Base-by-base conservation (phyloP, 345 rosid species). In the Eucalyptus cloeziana region DNA sequence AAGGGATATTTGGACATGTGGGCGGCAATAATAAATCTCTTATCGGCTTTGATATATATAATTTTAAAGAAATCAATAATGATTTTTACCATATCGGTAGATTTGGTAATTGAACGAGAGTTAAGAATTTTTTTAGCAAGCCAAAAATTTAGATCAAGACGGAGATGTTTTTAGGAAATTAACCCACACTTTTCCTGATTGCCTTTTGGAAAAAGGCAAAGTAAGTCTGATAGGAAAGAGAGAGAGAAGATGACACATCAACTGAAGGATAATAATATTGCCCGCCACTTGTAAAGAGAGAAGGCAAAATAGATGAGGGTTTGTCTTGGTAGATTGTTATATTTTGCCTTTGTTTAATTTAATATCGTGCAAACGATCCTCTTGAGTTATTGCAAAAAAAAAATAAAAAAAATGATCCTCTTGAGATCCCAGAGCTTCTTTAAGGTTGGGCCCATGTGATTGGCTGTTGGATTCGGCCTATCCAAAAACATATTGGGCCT, bases 11-110 rank as follows among this genome's bases (percentile, higher is more conserved):
- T 56, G 62, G 30, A 22, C 3, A 1, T 3, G 14, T 24, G n/a
- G n/a, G 3, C 2, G 1, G 58, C 13, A 8, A 22, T 58, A 25
- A 27, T 60, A 25, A 60, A 60, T 30, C 8, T 60, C n/a, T 60
- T 25, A 60, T 25, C 7, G 4, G 67, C 4, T 13, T 25, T 60
- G 67, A 3, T 56, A 30, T 24, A 22, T 22, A 22, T 56, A 56
- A 56, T 22, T 56, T 56, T 24, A 10, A 56, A 24, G 62, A 56
- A 24, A 56, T 24, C 1, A 2, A 3, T 56, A 24, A 10, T 24
- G 30, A 56, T 9, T 9, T 56, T 24, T 56, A 10, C 11, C 0
- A 1, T 56, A 24, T 0, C 1, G 5, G 30, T 15, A 56, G 30
- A 24, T 56, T 56, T 56, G 30, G 30, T 6, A 56, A 4, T 56